These are phyloP conservation scores for Alternaria sp. DNA, from an alignment of 2,329 filamentous ascomycete species.

Conservation along the genomic window DNA sequence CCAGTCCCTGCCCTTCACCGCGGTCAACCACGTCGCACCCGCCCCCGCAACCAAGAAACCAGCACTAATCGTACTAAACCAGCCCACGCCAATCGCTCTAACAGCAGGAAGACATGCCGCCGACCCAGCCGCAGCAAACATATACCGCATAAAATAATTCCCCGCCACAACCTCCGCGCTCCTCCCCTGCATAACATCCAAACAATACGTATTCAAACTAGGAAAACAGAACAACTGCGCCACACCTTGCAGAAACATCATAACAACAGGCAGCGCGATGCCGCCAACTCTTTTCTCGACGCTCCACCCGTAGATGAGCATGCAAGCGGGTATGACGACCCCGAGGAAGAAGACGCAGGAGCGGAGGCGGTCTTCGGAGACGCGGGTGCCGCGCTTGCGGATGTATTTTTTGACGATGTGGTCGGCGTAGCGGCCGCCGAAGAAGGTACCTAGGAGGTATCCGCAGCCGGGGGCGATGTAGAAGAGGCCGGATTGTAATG, in stretches of 20 bases:
- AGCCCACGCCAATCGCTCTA: constrained; percentile 77
- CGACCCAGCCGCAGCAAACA: constrained; percentile 72
- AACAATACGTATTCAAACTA: constrained; percentile 77
- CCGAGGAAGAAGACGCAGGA: constrained; percentile 61
- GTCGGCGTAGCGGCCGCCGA: constrained; percentile 76
- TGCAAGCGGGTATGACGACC: constrained; percentile 64
- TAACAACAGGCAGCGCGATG: constrained; percentile 68
- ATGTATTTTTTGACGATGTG: constrained; percentile 70
- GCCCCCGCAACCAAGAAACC: constrained; percentile 60
- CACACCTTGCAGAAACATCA: constrained; percentile 76
- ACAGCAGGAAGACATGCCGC: constrained; percentile 76
- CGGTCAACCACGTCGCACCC: constrained; percentile 55
- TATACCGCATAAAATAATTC: constrained; percentile 79
- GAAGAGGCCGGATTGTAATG: constrained; percentile 72
- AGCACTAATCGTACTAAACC: constrained; percentile 73
- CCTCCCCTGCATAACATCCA: constrained; percentile 77
- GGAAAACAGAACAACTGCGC: constrained; percentile 79
- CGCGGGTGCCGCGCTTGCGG: constrained; percentile 62
- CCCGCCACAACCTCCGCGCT: constrained; percentile 78
- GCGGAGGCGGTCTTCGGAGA: constrained; percentile 72
- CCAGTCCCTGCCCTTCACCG: constrained; percentile 60
- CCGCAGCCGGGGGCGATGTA: constrained; percentile 76
- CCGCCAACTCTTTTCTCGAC: constrained; percentile 63
- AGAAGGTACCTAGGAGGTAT: constrained; percentile 71
- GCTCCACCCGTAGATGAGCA: constrained; percentile 73